Conservation (phyloP, 805 yeast species). For the Candida maltosa region DNA sequence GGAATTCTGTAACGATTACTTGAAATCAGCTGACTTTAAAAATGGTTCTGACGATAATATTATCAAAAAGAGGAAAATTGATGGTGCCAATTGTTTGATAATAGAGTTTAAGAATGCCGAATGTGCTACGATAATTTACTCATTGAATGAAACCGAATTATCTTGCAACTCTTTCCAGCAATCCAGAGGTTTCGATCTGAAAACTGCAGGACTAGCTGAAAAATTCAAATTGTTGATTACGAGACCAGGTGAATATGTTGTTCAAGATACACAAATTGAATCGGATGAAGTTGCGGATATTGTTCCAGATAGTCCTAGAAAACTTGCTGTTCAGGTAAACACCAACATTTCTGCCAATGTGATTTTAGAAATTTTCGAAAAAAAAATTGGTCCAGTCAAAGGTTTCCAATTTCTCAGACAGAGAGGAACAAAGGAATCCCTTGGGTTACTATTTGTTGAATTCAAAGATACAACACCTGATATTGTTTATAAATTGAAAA, state of each 20-base stretch:
- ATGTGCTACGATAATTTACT: conserved; percentile 53
- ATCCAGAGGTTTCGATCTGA: no score
- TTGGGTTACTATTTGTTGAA: conserved; percentile 60
- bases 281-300: conserved; percentile 20
- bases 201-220: conserved; percentile 10
- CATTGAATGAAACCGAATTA: conserved; percentile 35
- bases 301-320: conserved; percentile 43
- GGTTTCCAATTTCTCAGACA: conserved; percentile 45
- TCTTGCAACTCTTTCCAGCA: conserved; percentile 26
- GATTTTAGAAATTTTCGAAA: conserved; percentile 37
- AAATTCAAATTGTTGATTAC: conserved; percentile 10
- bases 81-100: conserved; percentile 37
- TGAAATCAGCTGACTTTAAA: conserved; percentile 42
- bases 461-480: conserved; percentile 15
- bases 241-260: conserved; percentile 36
- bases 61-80: conserved; percentile 31
- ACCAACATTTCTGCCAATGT: conserved; percentile 45
- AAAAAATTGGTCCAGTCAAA: conserved; percentile 39
- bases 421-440: conserved; percentile 45
- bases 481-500: conserved; percentile 12
- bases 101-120: conserved; percentile 49
- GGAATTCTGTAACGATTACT: conserved; percentile 42
- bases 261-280: conserved; percentile 19
- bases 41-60: conserved; percentile 26
- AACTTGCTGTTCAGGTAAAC: conserved; percentile 44